These are phyloP conservation scores for Stellera chamaejasme DNA, from an alignment of 345 rosid genomes.

Conservation along the genomic window DNA sequence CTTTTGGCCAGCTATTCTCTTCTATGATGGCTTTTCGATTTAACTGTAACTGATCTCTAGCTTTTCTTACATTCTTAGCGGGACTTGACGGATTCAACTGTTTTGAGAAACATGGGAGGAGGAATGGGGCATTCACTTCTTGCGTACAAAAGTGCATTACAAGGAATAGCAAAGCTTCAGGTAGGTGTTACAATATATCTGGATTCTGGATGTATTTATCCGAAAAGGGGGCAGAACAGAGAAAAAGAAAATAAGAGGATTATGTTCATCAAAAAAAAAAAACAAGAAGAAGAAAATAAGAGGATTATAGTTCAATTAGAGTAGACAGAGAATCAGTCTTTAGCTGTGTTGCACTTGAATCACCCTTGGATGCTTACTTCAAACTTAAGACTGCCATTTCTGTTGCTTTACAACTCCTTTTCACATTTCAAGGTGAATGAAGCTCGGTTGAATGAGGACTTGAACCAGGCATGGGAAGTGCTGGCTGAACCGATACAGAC, in stretches of 20 bases:
- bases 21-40: slow-evolving; percentile 1
- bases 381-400: neutral
- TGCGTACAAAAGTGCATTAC: slow-evolving; percentile 82
- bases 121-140: slow-evolving; percentile 95
- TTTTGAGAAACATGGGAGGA: slow-evolving; percentile 86
- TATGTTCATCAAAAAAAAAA: neutral
- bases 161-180: slow-evolving; percentile 89
- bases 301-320: no score
- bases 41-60: slow-evolving; percentile 1
- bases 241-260: no score
- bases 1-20: neutral
- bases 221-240: no score
- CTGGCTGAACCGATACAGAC: slow-evolving; percentile 97
- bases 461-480: slow-evolving; percentile 87
- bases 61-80: slow-evolving; percentile 42
- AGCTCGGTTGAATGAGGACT: slow-evolving; percentile 64
- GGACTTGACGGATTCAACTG: slow-evolving; percentile 94
- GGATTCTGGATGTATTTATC: neutral
- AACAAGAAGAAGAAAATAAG: neutral
- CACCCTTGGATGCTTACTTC: no score
- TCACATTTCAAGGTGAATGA: slow-evolving; percentile 57
- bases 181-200: slow-evolving; percentile 25
- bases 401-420: neutral
- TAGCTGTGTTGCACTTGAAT: neutral
- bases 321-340: neutral